Percentiles rank a stretch among this genome's conserved stretches.
Evolutionary conservation across 768 basidiomycete species (phyloP).

Genomic region (Phylloporus sp.): DNA sequence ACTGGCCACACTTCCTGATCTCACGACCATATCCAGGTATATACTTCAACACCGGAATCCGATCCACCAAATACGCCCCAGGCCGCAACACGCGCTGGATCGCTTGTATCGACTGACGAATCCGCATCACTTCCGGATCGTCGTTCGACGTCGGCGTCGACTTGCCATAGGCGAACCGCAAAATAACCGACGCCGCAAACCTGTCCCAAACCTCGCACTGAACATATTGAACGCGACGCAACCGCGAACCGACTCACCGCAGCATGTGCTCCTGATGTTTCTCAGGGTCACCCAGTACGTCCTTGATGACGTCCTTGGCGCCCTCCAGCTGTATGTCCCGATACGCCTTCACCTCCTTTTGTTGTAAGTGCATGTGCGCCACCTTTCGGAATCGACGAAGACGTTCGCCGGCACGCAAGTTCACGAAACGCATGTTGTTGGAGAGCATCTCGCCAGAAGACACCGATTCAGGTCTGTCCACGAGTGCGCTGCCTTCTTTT

Average conservation of each 20-base stretch:
- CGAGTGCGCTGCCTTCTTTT: constrained; percentile 45
- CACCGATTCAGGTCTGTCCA: constrained; percentile 47
- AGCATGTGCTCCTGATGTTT: constrained; percentile 39
- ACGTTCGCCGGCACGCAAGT: constrained; percentile 47
- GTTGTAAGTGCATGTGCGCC: constrained; percentile 48
- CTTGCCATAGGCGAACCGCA: constrained; percentile 25
- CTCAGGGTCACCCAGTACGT: constrained; percentile 31
- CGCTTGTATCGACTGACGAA: constrained; percentile 16
- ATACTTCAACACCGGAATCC: constrained; percentile 33
- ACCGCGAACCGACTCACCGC: too few relatives aligned
- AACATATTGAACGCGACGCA: too few relatives aligned
- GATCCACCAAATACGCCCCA: constrained; percentile 33
- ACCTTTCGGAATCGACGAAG: constrained; percentile 53
- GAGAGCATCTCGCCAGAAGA: constrained; percentile 50
- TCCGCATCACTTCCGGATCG: constrained; percentile 19
- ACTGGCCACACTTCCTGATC: constrained; percentile 45
- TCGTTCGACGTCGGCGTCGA: constrained; percentile 18
- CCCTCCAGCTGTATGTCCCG: constrained; percentile 39
- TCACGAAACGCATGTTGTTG: constrained; percentile 46
- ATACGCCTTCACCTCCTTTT: constrained; percentile 40
- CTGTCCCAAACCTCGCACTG: too few relatives aligned
- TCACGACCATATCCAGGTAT: constrained; percentile 55
- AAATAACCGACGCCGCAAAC: constrained; percentile 20
- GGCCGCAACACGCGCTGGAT: constrained; percentile 27
- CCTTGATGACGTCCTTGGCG: constrained; percentile 18